A percentile compares a stretch with the other conserved stretches of the same genome.
phyloP scores from a whole-genome alignment of 352 stramenopile genomes.

The Thalassiosira exigua region DNA sequence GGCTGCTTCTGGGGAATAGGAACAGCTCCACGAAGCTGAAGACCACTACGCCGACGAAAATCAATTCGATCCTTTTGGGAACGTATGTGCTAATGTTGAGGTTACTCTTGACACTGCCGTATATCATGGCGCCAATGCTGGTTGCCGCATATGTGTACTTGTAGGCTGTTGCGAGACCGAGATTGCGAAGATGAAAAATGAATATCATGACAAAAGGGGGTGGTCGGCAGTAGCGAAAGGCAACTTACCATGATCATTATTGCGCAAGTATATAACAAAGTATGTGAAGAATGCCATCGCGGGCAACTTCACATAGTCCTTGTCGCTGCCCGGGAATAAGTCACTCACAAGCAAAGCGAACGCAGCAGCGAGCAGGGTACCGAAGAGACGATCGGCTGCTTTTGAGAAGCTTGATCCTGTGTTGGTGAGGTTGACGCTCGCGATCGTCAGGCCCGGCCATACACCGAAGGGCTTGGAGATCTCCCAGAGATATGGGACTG shows the following conservation, averaged over 20 bases:
- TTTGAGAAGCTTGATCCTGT: conserved; percentile 43
- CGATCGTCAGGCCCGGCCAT: conserved; percentile 51
- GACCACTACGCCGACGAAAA: conserved; percentile 45
- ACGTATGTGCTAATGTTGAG: conserved; percentile 38
- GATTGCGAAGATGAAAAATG: too few relatives aligned
- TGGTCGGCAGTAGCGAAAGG: too few relatives aligned
- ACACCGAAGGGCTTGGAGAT: conserved; percentile 33
- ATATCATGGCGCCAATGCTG: conserved; percentile 46
- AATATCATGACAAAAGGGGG: too few relatives aligned
- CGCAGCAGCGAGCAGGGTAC: conserved; percentile 43
- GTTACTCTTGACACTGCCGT: conserved; percentile 36
- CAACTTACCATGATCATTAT: conserved; percentile 30
- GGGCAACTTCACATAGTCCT: conserved; percentile 31
- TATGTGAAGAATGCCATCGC: conserved; percentile 44
- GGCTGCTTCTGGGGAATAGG: conserved; percentile 39
- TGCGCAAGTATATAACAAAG: conserved; percentile 37
- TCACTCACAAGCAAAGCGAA: conserved; percentile 34
- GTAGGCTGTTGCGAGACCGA: too few relatives aligned
- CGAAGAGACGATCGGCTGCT: conserved; percentile 43
- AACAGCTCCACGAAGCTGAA: conserved; percentile 45
- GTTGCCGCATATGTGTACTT: conserved; percentile 47
- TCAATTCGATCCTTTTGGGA: conserved; percentile 44
- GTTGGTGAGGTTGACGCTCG: conserved; percentile 35
- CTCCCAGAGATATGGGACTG: conserved; percentile 31
- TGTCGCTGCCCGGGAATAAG: conserved; percentile 31